These are phyloP conservation scores for Endotrypanum monterogeii DNA, from an alignment of 208 protist genomes.

Conservation along the genomic window DNA sequence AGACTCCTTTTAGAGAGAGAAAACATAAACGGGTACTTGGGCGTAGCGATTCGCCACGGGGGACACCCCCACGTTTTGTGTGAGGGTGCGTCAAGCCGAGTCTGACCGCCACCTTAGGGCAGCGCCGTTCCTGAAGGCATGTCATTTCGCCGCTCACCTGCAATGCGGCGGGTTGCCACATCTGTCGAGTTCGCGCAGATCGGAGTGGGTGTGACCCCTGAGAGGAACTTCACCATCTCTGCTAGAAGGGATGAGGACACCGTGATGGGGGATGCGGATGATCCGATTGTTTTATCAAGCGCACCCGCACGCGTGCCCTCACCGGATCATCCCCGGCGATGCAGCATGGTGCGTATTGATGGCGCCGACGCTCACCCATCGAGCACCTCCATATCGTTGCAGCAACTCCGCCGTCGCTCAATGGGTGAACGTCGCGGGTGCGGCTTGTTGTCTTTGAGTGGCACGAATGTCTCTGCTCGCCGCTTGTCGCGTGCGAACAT, in stretches of 20 bases:
- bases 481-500: conserved; percentile 22
- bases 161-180: conserved; percentile 31
- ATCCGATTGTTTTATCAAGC: background rate
- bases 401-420: conserved; percentile 19
- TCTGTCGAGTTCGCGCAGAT: conserved; percentile 45
- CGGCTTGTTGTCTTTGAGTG: conserved; percentile 15
- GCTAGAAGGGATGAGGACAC: background rate
- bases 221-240: conserved; percentile 28
- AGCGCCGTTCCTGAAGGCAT: background rate
- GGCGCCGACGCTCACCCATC: conserved; percentile 1
- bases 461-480: conserved; percentile 3
- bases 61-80: background rate
- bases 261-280: background rate
- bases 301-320: conserved; percentile 4
- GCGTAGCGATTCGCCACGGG: background rate
- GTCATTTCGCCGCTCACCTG: conserved; percentile 37
- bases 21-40: background rate
- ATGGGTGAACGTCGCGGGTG: conserved; percentile 17
- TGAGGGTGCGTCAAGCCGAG: background rate
- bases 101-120: background rate
- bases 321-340: conserved; percentile 4
- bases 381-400: conserved; percentile 8
- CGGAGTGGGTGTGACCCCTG: conserved; percentile 30
- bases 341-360: conserved; percentile 12
- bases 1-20: background rate